Evolutionary conservation across 1,284 basidiomycete species (phyloP).

Genomic region (Ceratobasidium sp.): DNA sequence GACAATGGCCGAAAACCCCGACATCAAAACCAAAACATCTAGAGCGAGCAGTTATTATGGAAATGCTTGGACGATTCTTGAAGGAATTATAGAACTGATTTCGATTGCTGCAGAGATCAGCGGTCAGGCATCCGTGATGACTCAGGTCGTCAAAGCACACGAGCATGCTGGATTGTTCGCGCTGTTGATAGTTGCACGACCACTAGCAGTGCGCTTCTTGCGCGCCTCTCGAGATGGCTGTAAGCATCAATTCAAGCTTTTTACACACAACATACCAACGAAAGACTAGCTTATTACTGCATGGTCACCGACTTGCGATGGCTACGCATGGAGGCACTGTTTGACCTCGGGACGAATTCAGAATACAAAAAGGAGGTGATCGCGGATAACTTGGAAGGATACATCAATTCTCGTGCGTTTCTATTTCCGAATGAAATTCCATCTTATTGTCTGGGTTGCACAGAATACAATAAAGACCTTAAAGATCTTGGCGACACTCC

Average conservation of each 20-base stretch:
- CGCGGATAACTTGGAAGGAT: constrained; percentile 26
- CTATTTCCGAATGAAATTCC: background rate
- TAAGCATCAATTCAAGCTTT: background rate
- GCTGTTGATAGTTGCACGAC: constrained; percentile 17
- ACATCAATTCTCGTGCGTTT: constrained; percentile 32
- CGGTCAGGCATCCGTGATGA: constrained; percentile 20
- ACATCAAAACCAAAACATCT: constrained; percentile 31
- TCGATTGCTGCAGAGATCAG: constrained; percentile 11
- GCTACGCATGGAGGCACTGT: constrained; percentile 29
- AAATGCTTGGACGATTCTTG: constrained; percentile 27
- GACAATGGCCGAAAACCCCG: constrained; percentile 26
- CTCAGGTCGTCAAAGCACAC: constrained; percentile 3
- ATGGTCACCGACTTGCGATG: constrained; percentile 31
- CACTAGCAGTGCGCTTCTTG: constrained; percentile 3
- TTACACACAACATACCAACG: too few species aligned
- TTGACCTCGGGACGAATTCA: background rate
- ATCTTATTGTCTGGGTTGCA: background rate
- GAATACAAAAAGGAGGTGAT: constrained; percentile 33
- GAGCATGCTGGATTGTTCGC: constrained; percentile 12
- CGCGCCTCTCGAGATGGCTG: background rate
- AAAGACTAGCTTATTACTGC: constrained; percentile 14
- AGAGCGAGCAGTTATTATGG: constrained; percentile 16
- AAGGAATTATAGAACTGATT: constrained; percentile 3
- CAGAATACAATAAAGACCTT: constrained; percentile 27
- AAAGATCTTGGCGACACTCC: constrained; percentile 16